Percentiles rank a stretch among this genome's conserved stretches.
Conservation (phyloP, 495 filamentous ascomycete genomes). For the Gamarada debralockiae region DNA sequence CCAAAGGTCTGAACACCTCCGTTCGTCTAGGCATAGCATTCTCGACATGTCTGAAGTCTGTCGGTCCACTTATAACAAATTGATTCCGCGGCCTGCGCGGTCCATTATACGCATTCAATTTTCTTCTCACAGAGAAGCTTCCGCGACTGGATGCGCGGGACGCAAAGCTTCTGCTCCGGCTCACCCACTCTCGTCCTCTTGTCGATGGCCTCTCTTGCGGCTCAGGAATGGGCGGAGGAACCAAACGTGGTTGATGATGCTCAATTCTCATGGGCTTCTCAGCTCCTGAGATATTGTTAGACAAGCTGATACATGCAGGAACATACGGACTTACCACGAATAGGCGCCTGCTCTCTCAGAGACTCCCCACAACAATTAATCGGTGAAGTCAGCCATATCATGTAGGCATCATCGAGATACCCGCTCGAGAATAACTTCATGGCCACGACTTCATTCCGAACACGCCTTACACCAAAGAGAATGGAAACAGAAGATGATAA, state of each 20-base stretch:
- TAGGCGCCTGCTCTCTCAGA: slow-evolving; percentile 11
- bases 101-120: slow-evolving; percentile 25
- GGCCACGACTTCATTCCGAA: slow-evolving; percentile 22
- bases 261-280: slow-evolving; percentile 26
- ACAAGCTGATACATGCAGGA: slow-evolving; percentile 7
- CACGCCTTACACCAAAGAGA: slow-evolving; percentile 6
- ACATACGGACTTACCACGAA: slow-evolving; percentile 17
- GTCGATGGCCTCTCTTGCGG: slow-evolving; percentile 17
- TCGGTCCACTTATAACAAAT: slow-evolving; percentile 42
- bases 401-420: slow-evolving; percentile 25
- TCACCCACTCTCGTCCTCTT: slow-evolving; percentile 31
- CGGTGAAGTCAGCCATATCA: slow-evolving; percentile 17
- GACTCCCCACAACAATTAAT: slow-evolving; percentile 17
- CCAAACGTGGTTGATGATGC: slow-evolving; percentile 24
- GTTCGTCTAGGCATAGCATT: slow-evolving; percentile 31
- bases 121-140: slow-evolving; percentile 47
- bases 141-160: slow-evolving; percentile 48
- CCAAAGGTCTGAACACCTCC: slow-evolving; percentile 60
- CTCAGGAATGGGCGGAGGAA: slow-evolving; percentile 19
- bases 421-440: slow-evolving; percentile 24
- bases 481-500: slow-evolving; percentile 13
- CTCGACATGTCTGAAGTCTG: slow-evolving; percentile 49
- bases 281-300: slow-evolving; percentile 14
- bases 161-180: slow-evolving; percentile 37
- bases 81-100: slow-evolving; percentile 32